phyloP scores from a whole-genome alignment of 1,284 basidiomycete genomes.

The Fomitopsis schrenkii region DNA sequence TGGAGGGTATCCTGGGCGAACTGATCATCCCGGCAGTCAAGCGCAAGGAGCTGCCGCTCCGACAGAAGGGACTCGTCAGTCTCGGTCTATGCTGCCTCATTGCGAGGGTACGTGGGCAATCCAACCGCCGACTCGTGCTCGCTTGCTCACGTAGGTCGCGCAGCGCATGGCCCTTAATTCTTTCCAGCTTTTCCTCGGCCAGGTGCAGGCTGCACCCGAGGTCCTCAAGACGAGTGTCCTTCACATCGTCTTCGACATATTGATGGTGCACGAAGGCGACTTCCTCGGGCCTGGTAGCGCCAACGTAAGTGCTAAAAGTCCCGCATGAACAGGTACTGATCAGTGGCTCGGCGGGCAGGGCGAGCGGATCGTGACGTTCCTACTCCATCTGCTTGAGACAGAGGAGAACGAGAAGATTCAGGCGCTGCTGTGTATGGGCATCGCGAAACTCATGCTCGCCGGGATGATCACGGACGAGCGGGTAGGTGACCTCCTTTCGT shows the following conservation, averaged over 20 bases:
- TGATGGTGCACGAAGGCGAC: constrained; percentile 85
- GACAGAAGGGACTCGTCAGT: constrained; percentile 84
- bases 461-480: constrained; percentile 77
- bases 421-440: constrained; percentile 77
- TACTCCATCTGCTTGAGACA: constrained; percentile 71
- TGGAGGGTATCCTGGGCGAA: constrained; percentile 88
- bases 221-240: constrained; percentile 79
- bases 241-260: constrained; percentile 86
- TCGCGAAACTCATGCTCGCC: constrained; percentile 87
- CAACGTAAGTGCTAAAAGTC: constrained; percentile 36
- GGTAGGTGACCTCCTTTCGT: constrained; percentile 35
- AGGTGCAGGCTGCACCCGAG: constrained; percentile 76
- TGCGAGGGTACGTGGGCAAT: constrained; percentile 49
- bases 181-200: constrained; percentile 87
- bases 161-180: constrained; percentile 89
- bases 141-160: background rate
- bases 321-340: background rate
- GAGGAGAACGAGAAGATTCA: constrained; percentile 79
- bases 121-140: background rate
- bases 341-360: constrained; percentile 36
- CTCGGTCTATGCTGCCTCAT: constrained; percentile 92
- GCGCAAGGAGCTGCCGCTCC: constrained; percentile 78
- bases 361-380: constrained; percentile 68
- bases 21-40: constrained; percentile 90
- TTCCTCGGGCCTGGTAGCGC: constrained; percentile 59